Base-by-base conservation (phyloP, 2,329 filamentous ascomycete genomes). In the Aspergillus udagawae region DNA sequence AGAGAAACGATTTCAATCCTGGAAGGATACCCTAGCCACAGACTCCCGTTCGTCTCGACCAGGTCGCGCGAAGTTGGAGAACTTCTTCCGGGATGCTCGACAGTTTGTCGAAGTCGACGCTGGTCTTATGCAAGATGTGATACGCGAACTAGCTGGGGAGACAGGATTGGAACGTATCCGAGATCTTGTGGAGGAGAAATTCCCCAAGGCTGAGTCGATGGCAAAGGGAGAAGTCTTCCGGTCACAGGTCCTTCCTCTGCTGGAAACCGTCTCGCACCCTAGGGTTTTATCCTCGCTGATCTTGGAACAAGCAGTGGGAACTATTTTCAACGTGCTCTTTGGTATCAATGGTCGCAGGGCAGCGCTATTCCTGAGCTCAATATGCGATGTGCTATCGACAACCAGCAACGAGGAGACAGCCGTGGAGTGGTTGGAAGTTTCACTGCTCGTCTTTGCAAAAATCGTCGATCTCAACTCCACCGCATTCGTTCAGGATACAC, bases 291-390 rank as follows among this genome's bases (percentile, higher is more conserved):
- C 69, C 5, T 80, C 78, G 0, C 57, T 77, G 10, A 64, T 79
- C 2, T 60, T 80, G 4, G 75, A 80, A 57, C 66, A 70, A 14
- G 65, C 72, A 2, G 66, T 80, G 12, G 74, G 70, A 20, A 78
- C 72, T 3, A 74, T 82, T 25, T 79, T 75, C 65, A 79, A 73
- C 32, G 73, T 74, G 60, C 62, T 81, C 10, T 80, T 73, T 54
- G 77, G 78, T 2, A 52, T 67, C n/a, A 66, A 67, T 44, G 78
- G 78, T 29, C 65, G 59, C 8, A 71, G 74, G 59, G 73, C 68
- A 17, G 65, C 72, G 12, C 55, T 55, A 1, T 62, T 80, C 25
- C 76, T 79, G 51, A 55, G 52, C 4, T 73, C 62, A 45, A 63
- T 65, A 48, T 61, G 62, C 32, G 63, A 54, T 32, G 65, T 60